Evolutionary conservation across 2,329 filamentous ascomycete species (phyloP).

Genomic region (Neonectria faginata): DNA sequence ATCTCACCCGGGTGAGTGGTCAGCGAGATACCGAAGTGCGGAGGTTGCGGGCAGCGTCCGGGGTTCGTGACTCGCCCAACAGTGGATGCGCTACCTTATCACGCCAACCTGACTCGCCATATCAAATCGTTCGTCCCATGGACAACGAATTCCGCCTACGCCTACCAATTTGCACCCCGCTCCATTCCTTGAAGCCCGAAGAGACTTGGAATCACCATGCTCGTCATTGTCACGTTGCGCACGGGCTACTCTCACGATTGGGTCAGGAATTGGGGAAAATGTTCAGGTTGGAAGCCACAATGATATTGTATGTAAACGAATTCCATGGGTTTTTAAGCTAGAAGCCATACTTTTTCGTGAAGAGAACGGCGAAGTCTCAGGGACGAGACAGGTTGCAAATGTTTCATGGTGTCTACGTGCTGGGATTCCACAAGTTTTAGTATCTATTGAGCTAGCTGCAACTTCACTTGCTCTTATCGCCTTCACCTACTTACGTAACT

Average conservation of each 20-base stretch:
- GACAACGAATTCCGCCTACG: not conserved
- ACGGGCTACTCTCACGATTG: no score
- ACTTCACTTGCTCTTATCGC: not conserved
- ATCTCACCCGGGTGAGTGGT: not conserved
- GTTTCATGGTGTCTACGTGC: not conserved
- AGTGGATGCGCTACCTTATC: not conserved
- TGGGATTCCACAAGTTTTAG: not conserved
- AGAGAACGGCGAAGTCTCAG: no score
- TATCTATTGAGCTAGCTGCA: not conserved
- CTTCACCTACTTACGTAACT: not conserved
- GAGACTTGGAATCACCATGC: no score
- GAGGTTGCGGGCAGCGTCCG: not conserved
- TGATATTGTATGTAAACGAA: no score
- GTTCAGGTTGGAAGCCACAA: no score
- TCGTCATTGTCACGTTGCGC: no score
- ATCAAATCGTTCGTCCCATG: not conserved
- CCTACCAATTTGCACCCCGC: not conserved
- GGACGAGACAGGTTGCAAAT: no score
- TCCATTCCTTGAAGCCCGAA: no score
- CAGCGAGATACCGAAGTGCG: not conserved
- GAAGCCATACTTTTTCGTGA: no score
- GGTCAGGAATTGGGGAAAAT: no score
- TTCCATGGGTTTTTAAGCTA: no score
- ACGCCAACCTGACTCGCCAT: constrained; percentile 1
- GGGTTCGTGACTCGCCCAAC: not conserved